A percentile compares a stretch with the other conserved stretches of the same genome.
These are phyloP conservation scores for Atalantia buxifolia DNA, from an alignment of 345 rosid genomes.

Conservation along the genomic window DNA sequence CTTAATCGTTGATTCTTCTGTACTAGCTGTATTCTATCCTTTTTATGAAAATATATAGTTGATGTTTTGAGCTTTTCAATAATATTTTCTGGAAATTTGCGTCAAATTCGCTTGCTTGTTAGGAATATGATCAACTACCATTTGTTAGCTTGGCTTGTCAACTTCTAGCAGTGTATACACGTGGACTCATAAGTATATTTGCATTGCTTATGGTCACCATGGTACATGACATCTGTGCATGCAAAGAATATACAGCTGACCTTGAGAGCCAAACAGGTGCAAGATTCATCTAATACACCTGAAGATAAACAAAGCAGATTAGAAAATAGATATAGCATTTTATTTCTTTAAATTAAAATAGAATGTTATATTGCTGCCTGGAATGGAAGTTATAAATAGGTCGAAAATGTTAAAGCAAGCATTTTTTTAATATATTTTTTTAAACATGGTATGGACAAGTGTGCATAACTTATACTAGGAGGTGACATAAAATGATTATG, in stretches of 20 bases:
- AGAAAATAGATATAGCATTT: background rate
- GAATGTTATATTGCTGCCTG: background rate
- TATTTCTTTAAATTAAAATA: background rate
- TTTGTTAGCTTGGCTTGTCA: background rate
- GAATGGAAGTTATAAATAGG: constrained; percentile 2
- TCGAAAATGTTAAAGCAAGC: constrained; percentile 1
- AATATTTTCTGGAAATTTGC: constrained; percentile 1
- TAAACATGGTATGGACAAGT: background rate
- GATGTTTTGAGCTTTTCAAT: background rate
- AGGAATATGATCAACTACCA: background rate
- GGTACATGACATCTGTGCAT: background rate
- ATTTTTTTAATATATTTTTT: background rate
- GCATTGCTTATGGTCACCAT: background rate
- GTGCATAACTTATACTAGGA: background rate
- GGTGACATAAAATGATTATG: background rate
- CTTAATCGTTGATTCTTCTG: constrained; percentile 4
- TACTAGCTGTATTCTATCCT: background rate
- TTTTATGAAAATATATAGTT: background rate
- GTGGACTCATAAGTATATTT: background rate
- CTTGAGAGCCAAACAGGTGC: background rate
- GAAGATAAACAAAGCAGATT: background rate
- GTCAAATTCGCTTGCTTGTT: background rate
- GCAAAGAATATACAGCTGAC: background rate
- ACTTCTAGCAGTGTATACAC: background rate
- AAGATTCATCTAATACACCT: background rate